Base-by-base conservation (phyloP, 805 yeast species). In the Tetrapisispora iriomotensis region DNA sequence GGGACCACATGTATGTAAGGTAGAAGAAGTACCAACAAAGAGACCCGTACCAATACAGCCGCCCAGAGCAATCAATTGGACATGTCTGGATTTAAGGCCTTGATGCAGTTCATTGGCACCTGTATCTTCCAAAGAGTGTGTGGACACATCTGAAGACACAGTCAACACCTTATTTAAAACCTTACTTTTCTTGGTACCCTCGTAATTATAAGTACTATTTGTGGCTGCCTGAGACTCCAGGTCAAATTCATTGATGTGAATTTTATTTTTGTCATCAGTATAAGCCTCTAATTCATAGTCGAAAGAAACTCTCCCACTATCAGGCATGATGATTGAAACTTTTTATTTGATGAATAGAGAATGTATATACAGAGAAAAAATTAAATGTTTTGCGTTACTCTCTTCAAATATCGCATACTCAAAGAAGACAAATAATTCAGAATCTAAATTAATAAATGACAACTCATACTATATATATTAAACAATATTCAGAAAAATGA, bases 11-110 rank as follows among this genome's bases (percentile, higher is more conserved):
- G 69, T 65, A 15, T 69, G 48, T 37, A 82, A 61, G 2, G 83
- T 72, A 14, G 69, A 60, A 43, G 84, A 83, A 2, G 86, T 72
- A 53, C 86, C 85, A 24, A 85, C 81, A 45, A 85, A 76, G 37
- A 85, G 66, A 53, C 92, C 94, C 8, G 90, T 79, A 50, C 94
- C 95, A 48, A 84, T 82, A 43, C 82, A 72, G 31, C 90, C 88
- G 48, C 90, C 92, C 45, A 83, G 67, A 37, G 92, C 87, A 65
- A 83, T 82, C 75, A 83, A 71, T 48, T 82, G 84, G 47, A 84
- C 65, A 56, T 84, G 92, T 55, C 90, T 70, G 31, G 74, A 71
- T 49, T 73, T 75, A 37, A 44, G 29, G 33, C 59, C 60, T 39
- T 55, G 49, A 29, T 53, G 36, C 8, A 48, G 30, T 1, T 38